Evolutionary conservation across 108 stramenopile genomes (phyloP), one percentile per base, ranked within the genome.

Genomic region (Parietichytrium sp.): DNA sequence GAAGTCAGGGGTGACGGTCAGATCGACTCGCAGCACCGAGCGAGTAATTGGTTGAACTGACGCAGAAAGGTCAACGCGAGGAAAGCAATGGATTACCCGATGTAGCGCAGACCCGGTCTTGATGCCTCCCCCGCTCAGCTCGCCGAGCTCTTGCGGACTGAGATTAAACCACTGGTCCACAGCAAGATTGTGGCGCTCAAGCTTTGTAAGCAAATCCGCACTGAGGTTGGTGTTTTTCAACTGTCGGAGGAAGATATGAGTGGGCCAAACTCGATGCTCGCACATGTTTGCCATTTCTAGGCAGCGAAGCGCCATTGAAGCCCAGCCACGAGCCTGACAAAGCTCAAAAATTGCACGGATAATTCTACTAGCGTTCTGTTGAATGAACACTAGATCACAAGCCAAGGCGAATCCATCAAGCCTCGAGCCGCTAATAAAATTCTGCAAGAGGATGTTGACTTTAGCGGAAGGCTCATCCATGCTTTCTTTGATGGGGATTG

Each of bases 381-480:
- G 96, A 61, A 99, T 95, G 86, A 95, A 98, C 15, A 94, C 94
- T 96, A 99, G 98, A 88, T 99, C 98, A 51, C 96, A 91, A 13
- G 94, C 91, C 31, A 99, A 87, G 12, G 98, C 98, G 85, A 97
- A 97, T n/a, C 98, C 98, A 83, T 98, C 98, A 8, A 99, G 89
- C 72, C 91, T 93, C n/a, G 98, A 88, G 51, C 95, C 90, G 61
- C 94, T 95, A 84, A 99, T 98, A 86, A 97, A 99, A 8, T 97
- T 94, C 87, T 99, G 98, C 20, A 99, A 90, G 51, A 99, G 91
- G 51, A 96, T 95, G 85, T 99, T 99, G 54, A 99, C 90, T 86
- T 99, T 96, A 51, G 94, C 93, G n/a, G 92, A 90, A 49, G 94
- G 93, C 84, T 98, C 97, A 54, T 85, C 95, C 12, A 95, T 92